Percentiles rank a stretch among this genome's conserved stretches.
These are phyloP conservation scores for Stagonosporopsis tanaceti DNA, from an alignment of 2,329 filamentous ascomycete species.

Conservation along the genomic window DNA sequence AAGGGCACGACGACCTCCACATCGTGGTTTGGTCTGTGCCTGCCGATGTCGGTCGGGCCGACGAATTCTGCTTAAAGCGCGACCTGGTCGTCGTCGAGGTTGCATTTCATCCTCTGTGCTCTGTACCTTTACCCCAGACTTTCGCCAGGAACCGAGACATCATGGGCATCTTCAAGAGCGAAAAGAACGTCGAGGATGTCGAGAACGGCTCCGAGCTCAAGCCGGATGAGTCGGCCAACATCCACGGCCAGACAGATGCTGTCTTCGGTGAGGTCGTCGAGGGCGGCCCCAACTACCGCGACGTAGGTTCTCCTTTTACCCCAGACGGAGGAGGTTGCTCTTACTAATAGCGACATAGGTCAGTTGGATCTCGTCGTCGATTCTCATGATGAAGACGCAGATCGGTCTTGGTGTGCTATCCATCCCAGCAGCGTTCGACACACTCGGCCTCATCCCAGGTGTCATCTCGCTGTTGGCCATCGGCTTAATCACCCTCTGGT, in stretches of 20 bases:
- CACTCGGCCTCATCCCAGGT: constrained; percentile 57
- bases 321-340: neutral
- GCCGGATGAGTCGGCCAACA: constrained; percentile 9
- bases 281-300: constrained; percentile 23
- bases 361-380: constrained; percentile 26
- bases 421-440: constrained; percentile 55
- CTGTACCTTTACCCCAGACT: constrained; percentile 5
- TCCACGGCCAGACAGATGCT: constrained; percentile 20
- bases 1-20: constrained; percentile 16
- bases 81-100: neutral
- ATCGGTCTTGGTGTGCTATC: constrained; percentile 53
- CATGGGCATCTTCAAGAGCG: constrained; percentile 11
- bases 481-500: constrained; percentile 57
- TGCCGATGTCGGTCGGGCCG: constrained; percentile 22
- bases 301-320: constrained; percentile 9
- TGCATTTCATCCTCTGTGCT: neutral
- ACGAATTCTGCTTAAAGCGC: constrained; percentile 21
- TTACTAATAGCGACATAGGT: constrained; percentile 20
- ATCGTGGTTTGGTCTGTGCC: constrained; percentile 15
- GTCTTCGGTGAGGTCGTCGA: constrained; percentile 23
- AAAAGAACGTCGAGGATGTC: constrained; percentile 10
- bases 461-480: constrained; percentile 54
- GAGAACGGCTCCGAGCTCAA: constrained; percentile 19
- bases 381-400: constrained; percentile 36
- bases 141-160: neutral